Conservation (phyloP, 495 filamentous ascomycete species). For the Neurospora sp. region DNA sequence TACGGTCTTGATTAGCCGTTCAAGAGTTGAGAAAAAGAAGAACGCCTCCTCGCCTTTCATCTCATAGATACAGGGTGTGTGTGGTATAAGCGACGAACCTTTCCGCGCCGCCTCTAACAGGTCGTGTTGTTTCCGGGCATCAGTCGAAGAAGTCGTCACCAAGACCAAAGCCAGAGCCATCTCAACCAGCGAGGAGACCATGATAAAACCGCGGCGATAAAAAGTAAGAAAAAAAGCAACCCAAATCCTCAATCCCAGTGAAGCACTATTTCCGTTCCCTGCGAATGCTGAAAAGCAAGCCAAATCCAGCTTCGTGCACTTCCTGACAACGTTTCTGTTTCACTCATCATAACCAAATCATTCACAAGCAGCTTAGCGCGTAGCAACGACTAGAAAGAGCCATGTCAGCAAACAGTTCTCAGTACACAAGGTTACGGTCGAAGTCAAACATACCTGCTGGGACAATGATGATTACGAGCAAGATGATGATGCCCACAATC, state of each 20-base stretch:
- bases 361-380: slow-evolving; percentile 3
- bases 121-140: slow-evolving; percentile 4
- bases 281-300: slow-evolving; percentile 18
- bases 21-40: slow-evolving; percentile 11
- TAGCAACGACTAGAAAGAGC: slow-evolving; percentile 21
- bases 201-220: slow-evolving; percentile 3
- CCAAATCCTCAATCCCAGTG: slow-evolving; percentile 20
- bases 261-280: slow-evolving; percentile 16
- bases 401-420: neutral
- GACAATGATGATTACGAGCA: slow-evolving; percentile 87
- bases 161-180: slow-evolving; percentile 6
- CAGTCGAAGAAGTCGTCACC: slow-evolving; percentile 13
- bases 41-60: slow-evolving; percentile 23
- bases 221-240: slow-evolving; percentile 19
- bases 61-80: slow-evolving; percentile 30
- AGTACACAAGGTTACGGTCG: neutral
- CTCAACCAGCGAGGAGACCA: slow-evolving; percentile 13
- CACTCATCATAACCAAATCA: slow-evolving; percentile 14
- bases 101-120: slow-evolving; percentile 10
- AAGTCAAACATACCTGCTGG: slow-evolving; percentile 56
- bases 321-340: slow-evolving; percentile 6
- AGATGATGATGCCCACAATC: slow-evolving; percentile 73
- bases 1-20: slow-evolving; percentile 29
- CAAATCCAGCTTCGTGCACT: slow-evolving; percentile 23
- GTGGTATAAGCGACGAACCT: slow-evolving; percentile 1